Evolutionary conservation across 805 yeast species (phyloP).

Genomic region (Ascoidea rubescens): DNA sequence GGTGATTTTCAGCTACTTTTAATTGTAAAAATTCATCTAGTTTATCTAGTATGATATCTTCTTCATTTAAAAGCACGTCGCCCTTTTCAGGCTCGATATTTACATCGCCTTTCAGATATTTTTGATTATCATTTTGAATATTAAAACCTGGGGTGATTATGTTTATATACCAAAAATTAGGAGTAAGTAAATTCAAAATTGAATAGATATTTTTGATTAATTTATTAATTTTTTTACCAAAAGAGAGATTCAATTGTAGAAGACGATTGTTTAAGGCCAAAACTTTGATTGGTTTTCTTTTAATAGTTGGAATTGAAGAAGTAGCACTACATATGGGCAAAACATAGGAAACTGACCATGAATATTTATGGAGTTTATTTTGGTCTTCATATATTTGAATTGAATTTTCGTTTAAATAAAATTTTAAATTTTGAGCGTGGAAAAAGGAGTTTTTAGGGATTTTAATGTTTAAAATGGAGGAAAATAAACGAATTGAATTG

Average conservation of each 20-base stretch:
- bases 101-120: conserved; percentile 18
- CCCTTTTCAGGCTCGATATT: conserved; percentile 32
- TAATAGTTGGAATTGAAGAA: conserved; percentile 12
- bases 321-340: conserved; percentile 23
- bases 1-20: background rate
- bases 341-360: conserved; percentile 11
- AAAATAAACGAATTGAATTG: conserved; percentile 7
- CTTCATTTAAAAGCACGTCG: conserved; percentile 21
- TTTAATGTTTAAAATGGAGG: conserved; percentile 11
- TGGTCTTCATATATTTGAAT: background rate
- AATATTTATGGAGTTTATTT: conserved; percentile 2
- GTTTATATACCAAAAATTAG: conserved; percentile 22
- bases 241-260: conserved; percentile 15
- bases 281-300: conserved; percentile 15
- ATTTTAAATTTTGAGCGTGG: conserved; percentile 3
- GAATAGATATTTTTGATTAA: conserved; percentile 15
- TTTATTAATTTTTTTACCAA: conserved; percentile 19
- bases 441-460: conserved; percentile 10
- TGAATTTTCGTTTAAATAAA: background rate
- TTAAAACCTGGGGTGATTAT: conserved; percentile 8
- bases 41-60: conserved; percentile 11
- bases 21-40: conserved; percentile 8
- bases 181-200: conserved; percentile 14
- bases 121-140: background rate
- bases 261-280: conserved; percentile 22